phyloP scores from a whole-genome alignment of 495 filamentous ascomycete genomes.

The Jackrogersella minutella region DNA sequence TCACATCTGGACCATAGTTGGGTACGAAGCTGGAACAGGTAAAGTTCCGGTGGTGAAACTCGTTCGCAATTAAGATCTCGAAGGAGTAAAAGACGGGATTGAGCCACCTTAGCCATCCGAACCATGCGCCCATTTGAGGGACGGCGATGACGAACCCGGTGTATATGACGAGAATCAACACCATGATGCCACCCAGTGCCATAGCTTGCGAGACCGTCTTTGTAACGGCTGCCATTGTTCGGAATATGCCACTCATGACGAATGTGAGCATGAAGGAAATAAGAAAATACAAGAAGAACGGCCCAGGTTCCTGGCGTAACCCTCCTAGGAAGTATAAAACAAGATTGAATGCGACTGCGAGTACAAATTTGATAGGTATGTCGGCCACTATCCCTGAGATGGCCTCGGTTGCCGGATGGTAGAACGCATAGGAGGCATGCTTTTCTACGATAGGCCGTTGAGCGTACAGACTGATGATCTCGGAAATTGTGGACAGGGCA shows the following conservation, averaged over 20 bases:
- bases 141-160: conserved; percentile 1
- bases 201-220: background rate
- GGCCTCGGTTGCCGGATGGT: conserved; percentile 1
- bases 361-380: conserved; percentile 4
- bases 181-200: background rate
- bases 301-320: background rate
- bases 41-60: background rate
- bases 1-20: background rate
- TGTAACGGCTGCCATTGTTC: conserved; percentile 4
- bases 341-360: conserved; percentile 1
- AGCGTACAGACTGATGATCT: conserved; percentile 4
- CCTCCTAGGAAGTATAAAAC: conserved; percentile 3
- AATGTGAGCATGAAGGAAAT: conserved; percentile 1
- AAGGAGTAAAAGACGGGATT: conserved; percentile 4
- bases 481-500: background rate
- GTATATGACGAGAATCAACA: background rate
- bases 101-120: conserved; percentile 5
- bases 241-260: conserved; percentile 3
- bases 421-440: conserved; percentile 8
- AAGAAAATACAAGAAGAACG: conserved; percentile 8
- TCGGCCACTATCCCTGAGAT: conserved; percentile 4
- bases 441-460: conserved; percentile 11
- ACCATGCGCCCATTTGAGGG: conserved; percentile 4
- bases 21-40: background rate
- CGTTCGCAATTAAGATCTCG: conserved; percentile 3